Evolutionary conservation across 2,329 filamentous ascomycete species (phyloP).

Genomic region (Helotiales sp.): DNA sequence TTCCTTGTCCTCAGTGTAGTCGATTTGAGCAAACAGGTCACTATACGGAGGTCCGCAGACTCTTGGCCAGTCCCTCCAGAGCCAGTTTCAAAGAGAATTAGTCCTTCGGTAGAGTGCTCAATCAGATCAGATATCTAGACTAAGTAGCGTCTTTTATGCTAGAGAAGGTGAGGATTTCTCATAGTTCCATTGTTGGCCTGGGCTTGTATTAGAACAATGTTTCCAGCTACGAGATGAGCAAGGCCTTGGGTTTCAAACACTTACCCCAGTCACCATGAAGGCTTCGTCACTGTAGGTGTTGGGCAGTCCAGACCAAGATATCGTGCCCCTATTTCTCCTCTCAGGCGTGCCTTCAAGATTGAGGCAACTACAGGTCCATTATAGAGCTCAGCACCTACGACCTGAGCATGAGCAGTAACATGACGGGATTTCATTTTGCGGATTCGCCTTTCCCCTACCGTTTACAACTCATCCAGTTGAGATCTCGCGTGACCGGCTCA

Average conservation of each 20-base stretch:
- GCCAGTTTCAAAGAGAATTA: slow-evolving; percentile 27
- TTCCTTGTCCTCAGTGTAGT: slow-evolving; percentile 41
- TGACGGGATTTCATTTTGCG: no score
- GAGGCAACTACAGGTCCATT: neutral
- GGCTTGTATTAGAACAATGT: neutral
- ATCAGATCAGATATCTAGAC: slow-evolving; percentile 16
- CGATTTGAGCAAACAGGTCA: slow-evolving; percentile 47
- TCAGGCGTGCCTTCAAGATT: neutral
- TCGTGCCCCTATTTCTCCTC: neutral
- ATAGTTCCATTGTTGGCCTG: neutral
- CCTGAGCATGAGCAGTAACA: neutral
- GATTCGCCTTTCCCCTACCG: no score
- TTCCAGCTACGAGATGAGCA: neutral
- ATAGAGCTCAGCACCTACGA: neutral
- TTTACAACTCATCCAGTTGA: no score
- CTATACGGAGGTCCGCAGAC: slow-evolving; percentile 44
- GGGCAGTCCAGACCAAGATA: neutral
- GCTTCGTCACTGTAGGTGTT: neutral
- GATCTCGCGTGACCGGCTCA: no score
- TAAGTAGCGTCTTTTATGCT: neutral
- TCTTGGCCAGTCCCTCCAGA: slow-evolving; percentile 15
- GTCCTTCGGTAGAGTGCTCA: slow-evolving; percentile 20
- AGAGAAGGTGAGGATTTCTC: neutral
- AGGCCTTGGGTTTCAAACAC: neutral
- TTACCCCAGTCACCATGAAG: neutral